Evolutionary conservation across 768 basidiomycete genomes (phyloP), one percentile per base, ranked within the genome.

Genomic region (Tylopilus balloui): DNA sequence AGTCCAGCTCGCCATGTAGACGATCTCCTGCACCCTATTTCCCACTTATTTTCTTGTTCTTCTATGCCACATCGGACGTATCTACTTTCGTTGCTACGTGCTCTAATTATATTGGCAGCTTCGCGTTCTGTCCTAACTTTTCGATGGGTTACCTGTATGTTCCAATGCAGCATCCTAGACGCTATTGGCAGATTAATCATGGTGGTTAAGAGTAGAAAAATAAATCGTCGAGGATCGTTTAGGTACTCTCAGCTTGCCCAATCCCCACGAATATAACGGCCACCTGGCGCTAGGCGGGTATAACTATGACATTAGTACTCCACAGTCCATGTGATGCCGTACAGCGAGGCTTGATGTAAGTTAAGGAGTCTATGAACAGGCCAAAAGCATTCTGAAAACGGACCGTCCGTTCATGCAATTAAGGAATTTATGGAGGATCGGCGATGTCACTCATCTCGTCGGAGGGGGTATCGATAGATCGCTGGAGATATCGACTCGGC

Each of bases 1-100:
- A 29, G 41, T 56, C 4, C 67, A 62, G 39, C 57, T 66, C 0
- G 65, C 65, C 6, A 64, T 50, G 43, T 66, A 59, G 32, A 42
- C 15, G 9, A 11, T 28, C 1, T n/a, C 9, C 9, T 2, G 19
- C 4, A 27, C 1, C 23, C 5, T 8, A 10, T 36, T 24, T 32
- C 13, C 17, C 17, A 14, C 17, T 12, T 7, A 9, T 14, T 44
- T 40, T 34, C 11, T 29, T 40, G 23, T 32, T 34, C 14, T 36
- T 48, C n/a, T 41, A 9, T 15, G 11, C 20, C 10, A 11, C 29
- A 15, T 25, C 11, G 23, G 20, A 15, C 10, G 1, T 3, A 3
- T 19, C 27, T 23, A 24, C 1, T 25, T 2, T 42, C 15, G n/a
- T 32, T 29, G 6, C 8, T 13, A 10, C 27, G 3, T 29, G 4